Conservation (phyloP, 306 rosid species). For the Cucumis hystrix region DNA sequence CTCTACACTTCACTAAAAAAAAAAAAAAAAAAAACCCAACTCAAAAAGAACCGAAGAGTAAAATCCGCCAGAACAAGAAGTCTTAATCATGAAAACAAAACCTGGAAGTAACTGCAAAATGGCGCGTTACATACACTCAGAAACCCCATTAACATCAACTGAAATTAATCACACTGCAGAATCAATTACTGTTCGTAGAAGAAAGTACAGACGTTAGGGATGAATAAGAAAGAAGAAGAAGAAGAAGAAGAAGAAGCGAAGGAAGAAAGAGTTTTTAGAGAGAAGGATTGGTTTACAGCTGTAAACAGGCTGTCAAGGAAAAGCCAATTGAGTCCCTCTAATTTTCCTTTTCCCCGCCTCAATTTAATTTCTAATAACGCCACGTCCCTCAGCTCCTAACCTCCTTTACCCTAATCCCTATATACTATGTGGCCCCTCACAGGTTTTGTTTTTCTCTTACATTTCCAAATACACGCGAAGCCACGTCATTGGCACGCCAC, state of each 20-base stretch:
- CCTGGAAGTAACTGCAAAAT: neutral
- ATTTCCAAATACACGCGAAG: neutral
- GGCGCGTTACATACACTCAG: neutral
- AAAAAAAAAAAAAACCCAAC: neutral
- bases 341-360: neutral
- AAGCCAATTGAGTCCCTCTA: neutral
- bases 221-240: neutral
- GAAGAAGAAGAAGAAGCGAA: neutral
- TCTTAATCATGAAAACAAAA: neutral
- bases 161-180: neutral
- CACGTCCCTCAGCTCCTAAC: neutral
- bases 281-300: conserved; percentile 5
- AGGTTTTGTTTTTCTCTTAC: neutral
- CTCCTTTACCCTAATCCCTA: neutral
- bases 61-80: neutral
- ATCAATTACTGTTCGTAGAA: neutral
- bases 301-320: neutral
- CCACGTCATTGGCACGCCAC: conserved; percentile 6
- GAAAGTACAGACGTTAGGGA: neutral
- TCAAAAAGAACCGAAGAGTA: neutral
- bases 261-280: neutral
- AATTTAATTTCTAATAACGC: neutral
- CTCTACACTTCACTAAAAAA: neutral
- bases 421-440: neutral
- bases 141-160: neutral